Base-by-base conservation (phyloP, 2,329 filamentous ascomycete genomes). In the Parastagonospora nodorum region DNA sequence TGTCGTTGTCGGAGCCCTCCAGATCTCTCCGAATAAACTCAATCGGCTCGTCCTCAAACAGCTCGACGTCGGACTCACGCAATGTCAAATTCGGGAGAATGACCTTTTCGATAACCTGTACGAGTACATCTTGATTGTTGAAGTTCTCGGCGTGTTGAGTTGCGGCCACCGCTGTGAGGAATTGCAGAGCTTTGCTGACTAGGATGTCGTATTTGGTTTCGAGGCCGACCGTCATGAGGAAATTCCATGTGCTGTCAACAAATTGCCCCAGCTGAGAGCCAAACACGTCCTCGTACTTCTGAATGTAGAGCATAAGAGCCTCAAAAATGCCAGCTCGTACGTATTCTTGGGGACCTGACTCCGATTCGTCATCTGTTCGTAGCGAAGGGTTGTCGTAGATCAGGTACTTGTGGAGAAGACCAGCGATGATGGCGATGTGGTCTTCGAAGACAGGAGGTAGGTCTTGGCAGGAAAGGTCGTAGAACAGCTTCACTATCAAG, bases 21-120 rank as follows among this genome's bases (percentile, higher is more conserved):
- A 99, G 80, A 74, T 99, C 94, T 66, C 92, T 85, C 57, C 94
- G 85, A 68, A 99, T 99, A 71, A 96, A 99, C 74, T 99, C 94
- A 60, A 99, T 99, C 0, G 94, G 94, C 77, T 99, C 95, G 70
- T 99, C 95, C 71, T 99, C 94, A 64, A 99, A 97, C 60, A 96
- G 83, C 73, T 99, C 94, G 47, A 96, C 84, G 60, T 99, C 95
- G 0, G 92, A 94, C 67, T 97, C 94, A 60, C 95, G 86, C 53
- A 99, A 79, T 12, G 89, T 88, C 51, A 99, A 85, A 67, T 99
- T 99, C 8, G 94, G 93, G 58, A 99, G 77, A 49, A 99, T 90
- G 51, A 97, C 94, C 77, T 96, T 96, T 73, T 97, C 92, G 8
- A 97, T 90, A 45, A 99, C 90, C 71, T 96, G 89, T 14, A 86